Conservation (phyloP, 2,329 filamentous ascomycete species). For the Aureobasidium leucospermi region DNA sequence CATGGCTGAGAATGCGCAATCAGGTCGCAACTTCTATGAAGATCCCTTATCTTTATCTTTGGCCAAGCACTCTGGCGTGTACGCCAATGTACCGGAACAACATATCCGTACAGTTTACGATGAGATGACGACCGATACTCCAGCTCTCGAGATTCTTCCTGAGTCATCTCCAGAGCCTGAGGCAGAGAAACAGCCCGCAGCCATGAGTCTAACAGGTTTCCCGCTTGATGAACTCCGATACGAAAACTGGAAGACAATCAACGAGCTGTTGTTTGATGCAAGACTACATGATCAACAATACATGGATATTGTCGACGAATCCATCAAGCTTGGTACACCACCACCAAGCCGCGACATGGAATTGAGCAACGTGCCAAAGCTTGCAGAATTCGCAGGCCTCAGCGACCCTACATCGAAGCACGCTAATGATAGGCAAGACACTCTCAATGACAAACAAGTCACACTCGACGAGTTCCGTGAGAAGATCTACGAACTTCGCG, state of each 20-base stretch:
- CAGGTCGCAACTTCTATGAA: conserved; percentile 29
- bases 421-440: neutral
- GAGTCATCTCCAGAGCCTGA: neutral
- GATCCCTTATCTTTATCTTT: conserved; percentile 33
- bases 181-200: neutral
- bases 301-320: conserved; percentile 21
- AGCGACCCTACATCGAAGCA: neutral
- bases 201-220: conserved; percentile 32
- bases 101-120: conserved; percentile 36
- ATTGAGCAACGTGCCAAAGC: neutral
- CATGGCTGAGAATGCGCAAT: conserved; percentile 11
- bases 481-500: neutral
- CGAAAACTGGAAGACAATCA: conserved; percentile 43
- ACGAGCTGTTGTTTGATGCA: conserved; percentile 34
- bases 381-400: neutral
- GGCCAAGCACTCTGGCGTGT: conserved; percentile 14
- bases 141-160: neutral
- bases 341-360: conserved; percentile 17
- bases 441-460: neutral
- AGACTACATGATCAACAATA: conserved; percentile 23
- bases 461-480: conserved; percentile 3
- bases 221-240: conserved; percentile 40
- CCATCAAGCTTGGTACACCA: conserved; percentile 20
- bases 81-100: conserved; percentile 16
- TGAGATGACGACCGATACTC: conserved; percentile 32